phyloP scores from a whole-genome alignment of 129 eudicot species.

The Lactuca saligna region DNA sequence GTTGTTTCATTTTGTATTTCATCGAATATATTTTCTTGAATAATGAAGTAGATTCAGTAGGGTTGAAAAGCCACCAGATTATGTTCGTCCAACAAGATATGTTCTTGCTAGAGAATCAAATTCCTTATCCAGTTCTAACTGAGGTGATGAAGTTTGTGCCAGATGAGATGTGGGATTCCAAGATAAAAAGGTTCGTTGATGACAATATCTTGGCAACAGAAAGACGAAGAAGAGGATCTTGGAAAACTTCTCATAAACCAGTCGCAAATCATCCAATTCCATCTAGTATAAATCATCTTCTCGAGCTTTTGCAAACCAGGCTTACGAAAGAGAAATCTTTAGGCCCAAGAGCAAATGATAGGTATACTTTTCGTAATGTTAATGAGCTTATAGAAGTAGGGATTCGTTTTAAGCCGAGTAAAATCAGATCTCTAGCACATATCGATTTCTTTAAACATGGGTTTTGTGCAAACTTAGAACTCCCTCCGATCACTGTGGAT shows the following conservation, averaged over 20 bases:
- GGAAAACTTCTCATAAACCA: too few relatives aligned
- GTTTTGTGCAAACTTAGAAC: conserved; percentile 14
- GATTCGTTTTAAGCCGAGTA: conserved; percentile 28
- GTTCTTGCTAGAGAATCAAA: conserved; percentile 36
- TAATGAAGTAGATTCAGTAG: not conserved
- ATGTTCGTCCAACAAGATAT: conserved; percentile 20
- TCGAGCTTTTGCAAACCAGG: not conserved
- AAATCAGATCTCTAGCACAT: not conserved
- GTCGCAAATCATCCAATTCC: too few relatives aligned
- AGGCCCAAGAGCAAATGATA: not conserved
- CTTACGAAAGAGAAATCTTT: not conserved
- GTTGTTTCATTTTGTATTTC: conserved; percentile 27
- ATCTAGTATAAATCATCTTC: not conserved
- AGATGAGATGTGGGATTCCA: not conserved
- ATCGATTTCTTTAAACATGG: not conserved
- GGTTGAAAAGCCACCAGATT: conserved; percentile 20
- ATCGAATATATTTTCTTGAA: conserved; percentile 1
- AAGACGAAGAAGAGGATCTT: not conserved
- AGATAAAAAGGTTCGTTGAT: not conserved
- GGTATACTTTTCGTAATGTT: conserved; percentile 33
- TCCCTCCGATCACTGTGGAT: conserved; percentile 34
- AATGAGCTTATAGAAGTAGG: conserved; percentile 35
- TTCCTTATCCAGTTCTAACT: conserved; percentile 17
- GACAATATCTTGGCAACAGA: not conserved
- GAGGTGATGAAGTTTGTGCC: conserved; percentile 9